phyloP scores from a whole-genome alignment of 2,329 filamentous ascomycete species.

The Blumeriella jaapii region DNA sequence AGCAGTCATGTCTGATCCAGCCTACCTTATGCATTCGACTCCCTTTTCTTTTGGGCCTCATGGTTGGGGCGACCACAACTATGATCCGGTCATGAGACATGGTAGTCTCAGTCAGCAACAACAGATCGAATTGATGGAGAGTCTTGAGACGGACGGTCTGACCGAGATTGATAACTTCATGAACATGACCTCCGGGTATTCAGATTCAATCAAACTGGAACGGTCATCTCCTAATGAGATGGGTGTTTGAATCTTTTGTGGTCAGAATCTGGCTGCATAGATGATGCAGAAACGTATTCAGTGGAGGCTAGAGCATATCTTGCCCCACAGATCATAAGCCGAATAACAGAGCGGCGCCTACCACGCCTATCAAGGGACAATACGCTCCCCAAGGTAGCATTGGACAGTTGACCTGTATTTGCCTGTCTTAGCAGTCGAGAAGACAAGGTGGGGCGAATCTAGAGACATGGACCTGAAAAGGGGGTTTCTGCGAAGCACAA shows the following conservation, averaged over 20 bases:
- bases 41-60: conserved; percentile 22
- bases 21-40: conserved; percentile 24
- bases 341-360: too few species aligned
- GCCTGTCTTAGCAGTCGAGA: too few species aligned
- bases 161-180: conserved; percentile 50
- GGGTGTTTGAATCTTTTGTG: too few species aligned
- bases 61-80: conserved; percentile 31
- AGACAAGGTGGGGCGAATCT: too few species aligned
- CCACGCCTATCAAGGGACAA: too few species aligned
- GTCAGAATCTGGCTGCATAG: conserved; percentile 14
- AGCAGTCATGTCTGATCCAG: conserved; percentile 17
- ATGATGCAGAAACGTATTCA: conserved; percentile 1
- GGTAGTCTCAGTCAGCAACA: conserved; percentile 69
- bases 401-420: too few species aligned
- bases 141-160: conserved; percentile 59
- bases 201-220: conserved; percentile 18
- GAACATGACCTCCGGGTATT: conserved; percentile 27
- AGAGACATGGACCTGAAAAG: too few species aligned
- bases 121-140: conserved; percentile 72
- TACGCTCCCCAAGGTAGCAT: too few species aligned
- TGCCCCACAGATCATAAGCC: too few species aligned
- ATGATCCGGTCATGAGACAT: conserved; percentile 38
- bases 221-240: too few species aligned
- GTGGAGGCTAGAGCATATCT: neutral
- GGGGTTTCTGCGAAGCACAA: too few species aligned